Base-by-base conservation (phyloP, 441 rosid species). In the Gossypium davidsonii region DNA sequence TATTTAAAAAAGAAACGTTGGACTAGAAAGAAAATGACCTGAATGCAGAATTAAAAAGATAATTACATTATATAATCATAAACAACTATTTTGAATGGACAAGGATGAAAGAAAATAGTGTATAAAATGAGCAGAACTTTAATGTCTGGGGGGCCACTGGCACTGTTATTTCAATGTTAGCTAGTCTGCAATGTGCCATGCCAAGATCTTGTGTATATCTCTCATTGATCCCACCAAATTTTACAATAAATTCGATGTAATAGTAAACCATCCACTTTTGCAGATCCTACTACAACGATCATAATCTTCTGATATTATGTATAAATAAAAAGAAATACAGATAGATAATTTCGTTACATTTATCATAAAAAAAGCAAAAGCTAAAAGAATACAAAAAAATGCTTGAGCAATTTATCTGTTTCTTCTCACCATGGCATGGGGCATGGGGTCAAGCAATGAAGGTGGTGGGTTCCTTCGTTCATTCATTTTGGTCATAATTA, bases 361-460 rank as follows among this genome's bases (percentile, higher is more conserved):
- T 20, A 3, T 9, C 14, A 3, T 37, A 1, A 20, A 56, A 56
- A 15, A 56, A 15, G 1, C 2, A 2, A 55, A 8, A 55, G 4
- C 23, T 20, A 20, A 9, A 20, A 55, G 12, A 8, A 55, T 55
- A 55, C 60, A 55, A 8, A 37, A 37, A 6, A 7, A 56, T 56
- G 23, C 14, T 21, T 56, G 28, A 20, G n/a, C 14, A 15, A 34
- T 2, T 31, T 26, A n/a, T 26, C 66, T 42, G 31, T 18, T 23
- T 39, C 64, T 26, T 48, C 14, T 56, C 15, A 23, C 31, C 3
- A 0, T 52, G 57, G 57, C 23, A 52, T 17, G 21, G 10, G 14
- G 52, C 14, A 39, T 63, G 68, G 68, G 68, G 52, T 64, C 31
- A 64, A 64, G 68, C 65, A 31, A 5, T 56, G 26, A 21, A 56